These are phyloP conservation scores for Pilaira anomala DNA, from an alignment of 192 early-diverging fungal genomes.

Conservation along the genomic window DNA sequence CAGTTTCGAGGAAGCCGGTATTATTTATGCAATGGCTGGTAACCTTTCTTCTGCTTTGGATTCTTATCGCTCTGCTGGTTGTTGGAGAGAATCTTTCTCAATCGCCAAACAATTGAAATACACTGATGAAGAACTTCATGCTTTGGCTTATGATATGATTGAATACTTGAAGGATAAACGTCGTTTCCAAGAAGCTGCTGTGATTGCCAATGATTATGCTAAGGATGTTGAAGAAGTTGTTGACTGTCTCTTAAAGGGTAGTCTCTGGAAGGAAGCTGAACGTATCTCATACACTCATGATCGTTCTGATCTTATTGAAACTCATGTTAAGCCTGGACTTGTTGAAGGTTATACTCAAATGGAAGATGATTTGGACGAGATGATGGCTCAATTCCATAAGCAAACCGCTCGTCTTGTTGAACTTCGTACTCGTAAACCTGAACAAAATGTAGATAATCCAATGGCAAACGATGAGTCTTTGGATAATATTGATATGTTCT, in stretches of 20 bases:
- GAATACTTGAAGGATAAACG: conserved; percentile 56
- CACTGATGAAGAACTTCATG: conserved; percentile 41
- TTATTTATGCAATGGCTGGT: conserved; percentile 56
- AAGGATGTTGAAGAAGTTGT: conserved; percentile 68
- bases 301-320: conserved; percentile 72
- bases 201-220: conserved; percentile 68
- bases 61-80: conserved; percentile 48
- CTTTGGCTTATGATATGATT: conserved; percentile 54
- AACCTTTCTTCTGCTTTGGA: conserved; percentile 58
- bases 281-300: conserved; percentile 56
- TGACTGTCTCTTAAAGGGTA: conserved; percentile 63
- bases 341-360: conserved; percentile 49
- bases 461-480: conserved; percentile 53
- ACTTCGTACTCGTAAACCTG: conserved; percentile 53
- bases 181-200: conserved; percentile 65
- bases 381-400: conserved; percentile 61
- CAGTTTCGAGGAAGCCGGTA: conserved; percentile 65
- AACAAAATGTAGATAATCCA: conserved; percentile 26
- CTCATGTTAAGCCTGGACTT: conserved; percentile 66
- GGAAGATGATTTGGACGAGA: conserved; percentile 63
- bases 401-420: conserved; percentile 56
- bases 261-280: conserved; percentile 74
- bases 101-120: conserved; percentile 56
- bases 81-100: conserved; percentile 68
- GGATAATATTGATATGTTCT: conserved; percentile 92